Conservation (phyloP, 305 asterid species). For the Fraxinus sp. region DNA sequence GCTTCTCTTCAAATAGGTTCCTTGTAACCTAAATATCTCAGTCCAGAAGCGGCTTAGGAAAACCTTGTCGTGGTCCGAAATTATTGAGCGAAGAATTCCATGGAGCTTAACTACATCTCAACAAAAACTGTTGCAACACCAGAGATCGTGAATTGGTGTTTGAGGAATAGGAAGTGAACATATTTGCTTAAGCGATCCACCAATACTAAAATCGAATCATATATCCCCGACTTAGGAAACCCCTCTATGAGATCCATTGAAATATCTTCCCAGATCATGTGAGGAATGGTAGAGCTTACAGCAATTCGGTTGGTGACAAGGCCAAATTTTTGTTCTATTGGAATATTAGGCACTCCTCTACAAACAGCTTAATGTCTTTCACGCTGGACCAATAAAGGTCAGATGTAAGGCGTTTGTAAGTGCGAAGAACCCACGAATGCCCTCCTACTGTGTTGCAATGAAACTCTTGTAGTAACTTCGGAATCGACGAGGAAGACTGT, state of each 20-base stretch:
- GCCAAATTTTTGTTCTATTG: background rate
- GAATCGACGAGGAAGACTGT: background rate
- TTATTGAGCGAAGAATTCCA: background rate
- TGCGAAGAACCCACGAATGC: background rate
- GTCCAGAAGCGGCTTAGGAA: background rate
- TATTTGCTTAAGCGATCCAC: background rate
- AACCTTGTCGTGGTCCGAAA: background rate
- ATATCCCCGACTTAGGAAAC: background rate
- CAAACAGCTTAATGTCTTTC: background rate
- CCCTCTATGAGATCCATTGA: background rate
- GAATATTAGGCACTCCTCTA: background rate
- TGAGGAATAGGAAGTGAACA: background rate
- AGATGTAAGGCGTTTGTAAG: background rate
- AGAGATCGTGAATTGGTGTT: background rate
- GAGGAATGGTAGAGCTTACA: background rate
- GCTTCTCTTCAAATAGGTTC: background rate
- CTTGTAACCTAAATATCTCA: background rate
- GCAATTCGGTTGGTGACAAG: background rate
- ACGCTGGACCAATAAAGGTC: background rate
- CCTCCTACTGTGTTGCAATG: background rate
- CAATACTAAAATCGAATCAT: background rate
- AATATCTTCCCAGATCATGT: background rate
- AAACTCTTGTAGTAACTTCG: background rate
- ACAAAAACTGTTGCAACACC: background rate
- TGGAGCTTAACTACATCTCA: background rate